phyloP scores from a whole-genome alignment of 2,329 filamentous ascomycete genomes.

The Grosmannia serpens region DNA sequence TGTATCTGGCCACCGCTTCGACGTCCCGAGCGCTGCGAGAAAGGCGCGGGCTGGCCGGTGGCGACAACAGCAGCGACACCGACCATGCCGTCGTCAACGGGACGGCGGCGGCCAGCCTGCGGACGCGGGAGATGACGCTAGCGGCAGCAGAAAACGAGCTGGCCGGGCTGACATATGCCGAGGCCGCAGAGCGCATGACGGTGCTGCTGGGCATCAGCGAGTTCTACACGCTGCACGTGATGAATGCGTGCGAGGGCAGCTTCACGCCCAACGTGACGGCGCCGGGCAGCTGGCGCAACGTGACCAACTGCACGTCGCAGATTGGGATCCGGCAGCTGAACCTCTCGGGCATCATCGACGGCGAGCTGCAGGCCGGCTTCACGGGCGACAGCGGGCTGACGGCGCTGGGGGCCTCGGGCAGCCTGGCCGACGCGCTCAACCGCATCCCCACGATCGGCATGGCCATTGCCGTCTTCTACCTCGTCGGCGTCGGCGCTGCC shows the following conservation, averaged over 20 bases:
- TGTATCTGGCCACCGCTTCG: constrained; percentile 6
- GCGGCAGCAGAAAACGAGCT: constrained; percentile 13
- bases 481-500: constrained; percentile 29
- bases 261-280: constrained; percentile 17
- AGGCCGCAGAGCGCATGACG: constrained; percentile 15
- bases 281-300: constrained; percentile 13
- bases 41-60: neutral
- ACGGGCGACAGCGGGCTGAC: constrained; percentile 31
- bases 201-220: constrained; percentile 19
- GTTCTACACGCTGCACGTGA: constrained; percentile 22
- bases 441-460: constrained; percentile 36
- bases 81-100: neutral
- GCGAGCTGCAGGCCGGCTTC: constrained; percentile 24
- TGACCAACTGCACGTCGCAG: constrained; percentile 14
- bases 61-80: constrained; percentile 1
- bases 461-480: constrained; percentile 37
- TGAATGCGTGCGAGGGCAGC: constrained; percentile 19
- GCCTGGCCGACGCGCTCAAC: constrained; percentile 35
- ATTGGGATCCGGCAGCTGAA: constrained; percentile 20
- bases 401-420: constrained; percentile 32
- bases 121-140: constrained; percentile 8
- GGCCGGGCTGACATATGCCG: constrained; percentile 12
- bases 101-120: neutral
- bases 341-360: constrained; percentile 33
- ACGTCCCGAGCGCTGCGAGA: neutral